Base-by-base conservation (phyloP, 2,329 filamentous ascomycete species). In the Cladosporium sphaerospermum region DNA sequence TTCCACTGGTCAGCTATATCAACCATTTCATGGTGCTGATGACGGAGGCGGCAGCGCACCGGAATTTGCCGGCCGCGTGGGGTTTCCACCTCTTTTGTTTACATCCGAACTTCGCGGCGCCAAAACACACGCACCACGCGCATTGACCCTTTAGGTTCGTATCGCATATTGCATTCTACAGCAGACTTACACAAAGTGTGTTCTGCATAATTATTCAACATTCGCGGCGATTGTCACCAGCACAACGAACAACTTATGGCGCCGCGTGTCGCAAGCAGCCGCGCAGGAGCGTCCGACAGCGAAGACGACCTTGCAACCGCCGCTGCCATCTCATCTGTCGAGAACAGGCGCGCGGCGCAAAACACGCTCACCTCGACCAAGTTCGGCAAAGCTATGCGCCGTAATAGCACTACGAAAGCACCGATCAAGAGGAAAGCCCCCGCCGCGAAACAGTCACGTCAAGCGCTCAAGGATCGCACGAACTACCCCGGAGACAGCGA, bases 381-480 rank as follows among this genome's bases (percentile, higher is more conserved):
- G 54, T 61, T 62, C 23, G 73, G 67, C 52, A 53, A 66, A 16
- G 57, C 67, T 47, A 57, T 69, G 62, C 68, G 71, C 61, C 64
- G 68, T 50, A 61, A 65, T 31, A 72, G 69, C 52, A 68, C 65
- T 14, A 63, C 59, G 7, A 70, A 61, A 23, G 54, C 60, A 3
- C 68, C 64, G 3, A 63, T 67, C 8, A 75, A 73, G 63, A 73
- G 73, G 23, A 65, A 65, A 53, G 62, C 64, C n/a, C 56, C 65
- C 36, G 56, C 58, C 18, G 59, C 62, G 13, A 72, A 67, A 56
- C 54, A 60, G 36, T 61, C 67, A 51, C 71, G 74, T 55, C 70
- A 70, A 49, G 71, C 67, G 31, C 61, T 74, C 41, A 69, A 69
- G 11, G 74, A 75, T 57, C 65, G 65, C 49, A 67, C 67, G 14